Base-by-base conservation (phyloP, 345 rosid genomes). In the Citrus unshiu region DNA sequence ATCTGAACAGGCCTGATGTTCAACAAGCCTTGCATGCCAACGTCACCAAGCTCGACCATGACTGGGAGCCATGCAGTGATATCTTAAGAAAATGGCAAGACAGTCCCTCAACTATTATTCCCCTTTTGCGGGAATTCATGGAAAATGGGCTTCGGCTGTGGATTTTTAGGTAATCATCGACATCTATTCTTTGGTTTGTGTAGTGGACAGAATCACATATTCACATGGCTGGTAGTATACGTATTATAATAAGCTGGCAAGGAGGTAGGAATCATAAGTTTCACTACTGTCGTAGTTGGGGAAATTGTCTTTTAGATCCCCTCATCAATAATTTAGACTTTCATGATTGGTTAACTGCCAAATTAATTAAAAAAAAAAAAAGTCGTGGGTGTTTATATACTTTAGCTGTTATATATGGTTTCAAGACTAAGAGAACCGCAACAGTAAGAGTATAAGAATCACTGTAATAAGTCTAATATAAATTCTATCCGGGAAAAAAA, bases 11-110 rank as follows among this genome's bases (percentile, higher is more conserved):
- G 43, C 83, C 84, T 0, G 93, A 92, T 7, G 98, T 93, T n/a
- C 98, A 95, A 84, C 84, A 79, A 64, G 97, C 90, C n/a, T 73
- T 95, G 68, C 98, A 95, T 75, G 98, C 97, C 56, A 95, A 93
- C 67, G 88, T 88, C 46, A 95, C 98, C 5, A 90, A 87, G 58
- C 88, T 95, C 14, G 77, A 85, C 46, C 86, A 86, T 77, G 87
- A 85, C 61, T 95, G 98, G 98, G 72, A 90, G 76, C 90, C 95
- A 0, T 95, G 99, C 85, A 91, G 95, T 81, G 81, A 83, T 7
- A 58, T 92, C 49, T 70, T 92, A 7, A n/a, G 9, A 13, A 61
- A 49, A 1, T 93, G 98, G 98, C 57, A 68, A 3, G 95, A 95
- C 56, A 92, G 95, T 79, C 90, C 98, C 25, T 76, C 91, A 14